Conservation (phyloP, 495 filamentous ascomycete species). For the Hyaloscypha variabilis region DNA sequence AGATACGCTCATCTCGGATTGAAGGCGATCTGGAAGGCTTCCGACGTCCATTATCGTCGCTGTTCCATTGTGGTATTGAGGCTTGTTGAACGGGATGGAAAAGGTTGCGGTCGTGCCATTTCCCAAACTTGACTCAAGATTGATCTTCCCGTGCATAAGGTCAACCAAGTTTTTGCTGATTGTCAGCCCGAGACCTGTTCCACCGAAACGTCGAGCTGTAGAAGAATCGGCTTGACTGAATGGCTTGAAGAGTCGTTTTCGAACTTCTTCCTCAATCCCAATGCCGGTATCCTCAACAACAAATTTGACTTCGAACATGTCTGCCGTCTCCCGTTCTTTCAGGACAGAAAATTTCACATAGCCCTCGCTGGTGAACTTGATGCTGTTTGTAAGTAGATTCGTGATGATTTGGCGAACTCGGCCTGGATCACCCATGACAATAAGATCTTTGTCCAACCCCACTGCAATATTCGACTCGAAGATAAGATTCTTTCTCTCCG, state of each 20-base stretch:
- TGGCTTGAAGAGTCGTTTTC: slow-evolving; percentile 76
- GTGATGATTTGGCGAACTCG: slow-evolving; percentile 81
- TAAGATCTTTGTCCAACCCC: slow-evolving; percentile 44
- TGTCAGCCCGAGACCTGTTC: slow-evolving; percentile 79
- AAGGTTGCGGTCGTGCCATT: slow-evolving; percentile 67
- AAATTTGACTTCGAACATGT: slow-evolving; percentile 57
- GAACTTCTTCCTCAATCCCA: slow-evolving; percentile 76
- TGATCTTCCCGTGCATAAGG: slow-evolving; percentile 79
- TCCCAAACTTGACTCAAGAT: slow-evolving; percentile 58
- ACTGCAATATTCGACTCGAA: slow-evolving; percentile 54
- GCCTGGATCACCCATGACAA: slow-evolving; percentile 74
- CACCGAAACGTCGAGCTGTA: slow-evolving; percentile 74
- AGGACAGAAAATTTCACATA: slow-evolving; percentile 58
- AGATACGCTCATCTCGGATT: slow-evolving; percentile 63
- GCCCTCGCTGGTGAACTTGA: slow-evolving; percentile 83
- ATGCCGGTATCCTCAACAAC: slow-evolving; percentile 81
- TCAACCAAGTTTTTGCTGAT: slow-evolving; percentile 80
- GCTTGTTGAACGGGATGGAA: slow-evolving; percentile 69
- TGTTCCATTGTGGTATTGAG: slow-evolving; percentile 30
- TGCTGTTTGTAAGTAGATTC: slow-evolving; percentile 85
- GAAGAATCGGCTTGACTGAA: slow-evolving; percentile 86
- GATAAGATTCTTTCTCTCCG: slow-evolving; percentile 59
- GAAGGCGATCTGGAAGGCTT: slow-evolving; percentile 59
- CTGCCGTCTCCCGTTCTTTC: slow-evolving; percentile 49
- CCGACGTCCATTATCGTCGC: slow-evolving; percentile 52